These are phyloP conservation scores for Cokeromyces recurvatus DNA, from an alignment of 371 early-diverging fungal species.

Conservation along the genomic window DNA sequence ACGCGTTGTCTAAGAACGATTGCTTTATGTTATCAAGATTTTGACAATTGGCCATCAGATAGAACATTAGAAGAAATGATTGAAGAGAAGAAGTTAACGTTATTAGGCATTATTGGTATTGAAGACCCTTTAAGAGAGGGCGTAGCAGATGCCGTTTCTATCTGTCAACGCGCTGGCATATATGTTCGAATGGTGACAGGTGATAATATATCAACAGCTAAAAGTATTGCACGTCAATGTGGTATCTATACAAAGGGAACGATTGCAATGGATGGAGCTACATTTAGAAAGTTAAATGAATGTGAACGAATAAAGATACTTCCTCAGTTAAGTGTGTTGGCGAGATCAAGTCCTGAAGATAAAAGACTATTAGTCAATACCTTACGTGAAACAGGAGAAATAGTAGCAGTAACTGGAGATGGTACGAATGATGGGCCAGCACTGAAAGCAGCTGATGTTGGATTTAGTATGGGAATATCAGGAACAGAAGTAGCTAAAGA, in stretches of 20 bases:
- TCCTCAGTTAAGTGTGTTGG: slow-evolving; percentile 67
- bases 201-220: slow-evolving; percentile 73
- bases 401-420: slow-evolving; percentile 83
- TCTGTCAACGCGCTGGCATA: slow-evolving; percentile 73
- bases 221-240: slow-evolving; percentile 66
- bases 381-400: slow-evolving; percentile 58
- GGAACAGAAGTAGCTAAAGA: slow-evolving; percentile 84
- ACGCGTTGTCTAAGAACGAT: slow-evolving; percentile 63
- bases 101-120: slow-evolving; percentile 65
- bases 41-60: slow-evolving; percentile 51
- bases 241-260: slow-evolving; percentile 61
- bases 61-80: slow-evolving; percentile 40
- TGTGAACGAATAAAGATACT: slow-evolving; percentile 50
- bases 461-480: slow-evolving; percentile 78
- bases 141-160: slow-evolving; percentile 62
- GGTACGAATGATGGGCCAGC: slow-evolving; percentile 81
- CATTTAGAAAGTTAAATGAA: slow-evolving; percentile 52
- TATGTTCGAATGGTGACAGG: slow-evolving; percentile 86
- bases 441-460: slow-evolving; percentile 75
- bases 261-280: slow-evolving; percentile 64
- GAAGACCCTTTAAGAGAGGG: slow-evolving; percentile 73
- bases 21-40: slow-evolving; percentile 68
- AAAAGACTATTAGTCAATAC: slow-evolving; percentile 65
- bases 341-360: slow-evolving; percentile 75
- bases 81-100: slow-evolving; percentile 36